These are phyloP conservation scores for Ophiostoma tasmaniense DNA, from an alignment of 2,329 filamentous ascomycete genomes.

Conservation along the genomic window DNA sequence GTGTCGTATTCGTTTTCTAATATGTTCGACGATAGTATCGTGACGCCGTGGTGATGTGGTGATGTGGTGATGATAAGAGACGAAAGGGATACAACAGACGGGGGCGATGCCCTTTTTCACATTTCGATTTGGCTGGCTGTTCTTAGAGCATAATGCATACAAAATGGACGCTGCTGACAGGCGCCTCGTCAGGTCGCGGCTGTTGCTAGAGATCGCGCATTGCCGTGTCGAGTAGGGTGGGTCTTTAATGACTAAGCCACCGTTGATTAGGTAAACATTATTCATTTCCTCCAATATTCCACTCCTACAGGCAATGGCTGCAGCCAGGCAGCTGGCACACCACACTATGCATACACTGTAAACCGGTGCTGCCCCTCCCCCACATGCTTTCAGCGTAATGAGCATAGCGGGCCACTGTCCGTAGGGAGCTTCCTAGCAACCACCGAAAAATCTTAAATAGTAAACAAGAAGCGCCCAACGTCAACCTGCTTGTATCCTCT, in stretches of 20 bases:
- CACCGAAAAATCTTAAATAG: conserved; percentile 12
- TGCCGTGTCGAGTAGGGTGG: neutral
- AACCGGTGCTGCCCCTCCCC: conserved; percentile 15
- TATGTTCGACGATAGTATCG: neutral
- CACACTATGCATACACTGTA: conserved; percentile 4
- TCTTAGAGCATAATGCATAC: neutral
- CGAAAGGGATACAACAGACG: conserved; percentile 2
- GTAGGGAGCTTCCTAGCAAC: conserved; percentile 16
- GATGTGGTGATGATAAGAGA: neutral
- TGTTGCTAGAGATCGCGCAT: conserved; percentile 14
- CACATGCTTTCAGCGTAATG: conserved; percentile 9
- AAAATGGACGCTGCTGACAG: neutral
- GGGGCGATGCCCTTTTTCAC: conserved; percentile 8
- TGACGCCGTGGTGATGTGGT: neutral
- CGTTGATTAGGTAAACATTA: neutral
- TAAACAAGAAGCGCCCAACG: conserved; percentile 10
- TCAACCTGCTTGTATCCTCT: neutral
- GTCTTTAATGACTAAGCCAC: neutral
- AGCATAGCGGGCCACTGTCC: conserved; percentile 2
- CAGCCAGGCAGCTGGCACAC: conserved; percentile 4
- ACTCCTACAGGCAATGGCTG: neutral
- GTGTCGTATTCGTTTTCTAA: neutral
- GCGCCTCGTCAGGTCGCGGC: conserved; percentile 11
- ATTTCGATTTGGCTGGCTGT: neutral
- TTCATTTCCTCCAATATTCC: neutral